A percentile compares a stretch with the other conserved stretches of the same genome.
These are phyloP conservation scores for Microcyclospora tardicrescens DNA, from an alignment of 2,329 filamentous ascomycete genomes.

Conservation along the genomic window DNA sequence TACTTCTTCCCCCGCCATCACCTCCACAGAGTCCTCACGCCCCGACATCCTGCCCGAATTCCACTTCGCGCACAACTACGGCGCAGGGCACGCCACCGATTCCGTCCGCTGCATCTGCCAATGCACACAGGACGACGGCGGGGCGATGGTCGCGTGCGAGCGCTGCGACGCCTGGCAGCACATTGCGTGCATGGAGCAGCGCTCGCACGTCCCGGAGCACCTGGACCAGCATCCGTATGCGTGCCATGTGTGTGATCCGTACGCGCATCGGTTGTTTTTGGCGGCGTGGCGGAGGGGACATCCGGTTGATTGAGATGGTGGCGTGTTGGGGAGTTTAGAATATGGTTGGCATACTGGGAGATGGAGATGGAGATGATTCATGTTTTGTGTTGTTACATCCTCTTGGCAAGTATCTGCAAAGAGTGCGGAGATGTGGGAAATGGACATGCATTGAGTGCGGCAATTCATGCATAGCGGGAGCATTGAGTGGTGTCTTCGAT, in stretches of 20 bases:
- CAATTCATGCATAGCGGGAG: too few relatives aligned
- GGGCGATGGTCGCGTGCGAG: conserved; percentile 14
- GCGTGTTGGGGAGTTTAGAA: too few relatives aligned
- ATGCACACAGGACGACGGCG: conserved; percentile 7
- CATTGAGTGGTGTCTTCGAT: too few relatives aligned
- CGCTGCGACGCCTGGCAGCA: conserved; percentile 20
- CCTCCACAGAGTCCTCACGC: background rate
- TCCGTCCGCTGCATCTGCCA: conserved; percentile 19
- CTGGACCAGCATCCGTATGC: conserved; percentile 13
- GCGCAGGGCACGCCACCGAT: conserved; percentile 6
- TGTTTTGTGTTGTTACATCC: too few relatives aligned
- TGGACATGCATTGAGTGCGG: too few relatives aligned
- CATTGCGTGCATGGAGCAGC: conserved; percentile 11
- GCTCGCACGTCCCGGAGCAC: conserved; percentile 19
- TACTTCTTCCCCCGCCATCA: background rate
- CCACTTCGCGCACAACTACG: conserved; percentile 9
- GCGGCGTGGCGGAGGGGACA: background rate
- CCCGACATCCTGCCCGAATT: conserved; percentile 16
- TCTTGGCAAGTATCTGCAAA: too few relatives aligned
- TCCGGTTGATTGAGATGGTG: too few relatives aligned
- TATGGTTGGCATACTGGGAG: too few relatives aligned
- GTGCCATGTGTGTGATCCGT: background rate
- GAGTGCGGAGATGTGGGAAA: too few relatives aligned
- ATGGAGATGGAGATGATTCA: too few relatives aligned
- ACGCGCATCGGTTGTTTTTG: background rate